Conservation (phyloP, 1,139 yeast species). For the Hyphopichia wangnamkhiaoensis region DNA sequence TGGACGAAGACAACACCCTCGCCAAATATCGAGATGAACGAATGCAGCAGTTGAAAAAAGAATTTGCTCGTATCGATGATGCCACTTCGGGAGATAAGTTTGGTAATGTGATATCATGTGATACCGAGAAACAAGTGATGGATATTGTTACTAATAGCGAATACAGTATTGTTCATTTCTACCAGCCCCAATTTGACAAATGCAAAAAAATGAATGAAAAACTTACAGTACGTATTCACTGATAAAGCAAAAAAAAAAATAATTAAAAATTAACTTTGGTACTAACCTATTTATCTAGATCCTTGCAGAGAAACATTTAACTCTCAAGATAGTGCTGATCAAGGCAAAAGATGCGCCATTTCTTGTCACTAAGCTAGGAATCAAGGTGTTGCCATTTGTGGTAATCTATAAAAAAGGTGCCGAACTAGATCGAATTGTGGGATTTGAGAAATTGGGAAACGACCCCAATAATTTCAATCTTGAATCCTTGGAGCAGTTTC, state of each 20-base stretch:
- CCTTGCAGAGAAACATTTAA: conserved; percentile 59
- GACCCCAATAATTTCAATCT: conserved; percentile 30
- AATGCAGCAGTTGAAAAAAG: conserved; percentile 47
- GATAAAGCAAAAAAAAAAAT: too few relatives aligned
- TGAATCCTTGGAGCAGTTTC: conserved; percentile 47
- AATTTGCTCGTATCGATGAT: conserved; percentile 40
- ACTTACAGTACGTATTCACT: conserved; percentile 22
- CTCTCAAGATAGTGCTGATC: conserved; percentile 56
- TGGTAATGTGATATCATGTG: conserved; percentile 41
- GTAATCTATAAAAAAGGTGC: conserved; percentile 61
- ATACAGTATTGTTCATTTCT: conserved; percentile 63
- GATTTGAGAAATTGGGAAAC: conserved; percentile 62
- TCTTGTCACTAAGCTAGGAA: conserved; percentile 57
- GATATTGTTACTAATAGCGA: conserved; percentile 45
- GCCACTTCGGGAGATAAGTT: conserved; percentile 38
- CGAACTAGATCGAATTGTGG: conserved; percentile 61
- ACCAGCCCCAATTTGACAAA: conserved; percentile 58
- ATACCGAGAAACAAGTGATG: conserved; percentile 59
- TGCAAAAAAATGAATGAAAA: conserved; percentile 61
- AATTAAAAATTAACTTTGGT: too few relatives aligned
- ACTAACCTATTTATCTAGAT: conserved; percentile 16
- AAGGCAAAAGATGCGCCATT: conserved; percentile 72
- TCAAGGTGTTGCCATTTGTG: conserved; percentile 73
- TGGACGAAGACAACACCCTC: conserved; percentile 32
- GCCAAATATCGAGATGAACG: conserved; percentile 49